phyloP scores from a whole-genome alignment of 2,329 filamentous ascomycete genomes.

The Aspergillus tanneri region DNA sequence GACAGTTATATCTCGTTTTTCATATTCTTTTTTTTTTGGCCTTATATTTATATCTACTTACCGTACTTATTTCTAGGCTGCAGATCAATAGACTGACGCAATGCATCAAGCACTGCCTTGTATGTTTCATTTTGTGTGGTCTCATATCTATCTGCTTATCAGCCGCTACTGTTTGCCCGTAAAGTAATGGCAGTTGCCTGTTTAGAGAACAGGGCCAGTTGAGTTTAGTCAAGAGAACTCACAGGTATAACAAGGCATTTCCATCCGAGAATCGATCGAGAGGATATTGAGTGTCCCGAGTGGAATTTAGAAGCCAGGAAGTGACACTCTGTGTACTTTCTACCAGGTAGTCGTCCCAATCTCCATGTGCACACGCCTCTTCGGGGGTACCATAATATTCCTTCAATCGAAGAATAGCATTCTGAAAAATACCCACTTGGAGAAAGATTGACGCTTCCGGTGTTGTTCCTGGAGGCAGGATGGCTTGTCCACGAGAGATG shows the following conservation, averaged over 20 bases:
- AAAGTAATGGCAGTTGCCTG: too few species aligned
- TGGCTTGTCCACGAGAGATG: constrained; percentile 25
- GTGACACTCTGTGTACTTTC: too few species aligned
- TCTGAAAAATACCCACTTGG: constrained; percentile 26
- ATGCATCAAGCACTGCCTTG: constrained; percentile 16
- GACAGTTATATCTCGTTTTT: too few species aligned
- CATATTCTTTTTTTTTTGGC: too few species aligned
- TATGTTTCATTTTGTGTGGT: constrained; percentile 8
- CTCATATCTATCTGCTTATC: constrained; percentile 14
- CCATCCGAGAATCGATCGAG: too few species aligned
- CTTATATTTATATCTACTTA: too few species aligned
- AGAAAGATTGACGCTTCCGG: constrained; percentile 15
- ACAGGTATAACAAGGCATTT: too few species aligned
- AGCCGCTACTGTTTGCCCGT: not conserved
- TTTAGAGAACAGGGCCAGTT: too few species aligned
- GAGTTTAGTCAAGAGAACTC: too few species aligned
- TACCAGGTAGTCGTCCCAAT: constrained; percentile 23
- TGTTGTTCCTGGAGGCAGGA: constrained; percentile 8
- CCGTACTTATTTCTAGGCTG: constrained; percentile 21
- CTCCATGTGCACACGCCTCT: constrained; percentile 6
- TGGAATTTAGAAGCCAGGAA: too few species aligned
- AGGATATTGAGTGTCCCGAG: too few species aligned
- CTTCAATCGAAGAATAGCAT: constrained; percentile 20
- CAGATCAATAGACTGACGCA: constrained; percentile 21
- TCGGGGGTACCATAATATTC: constrained; percentile 12